Evolutionary conservation across 1,284 basidiomycete genomes (phyloP), one percentile per base, ranked within the genome.

Genomic region (Moesziomyces parantarcticus): DNA sequence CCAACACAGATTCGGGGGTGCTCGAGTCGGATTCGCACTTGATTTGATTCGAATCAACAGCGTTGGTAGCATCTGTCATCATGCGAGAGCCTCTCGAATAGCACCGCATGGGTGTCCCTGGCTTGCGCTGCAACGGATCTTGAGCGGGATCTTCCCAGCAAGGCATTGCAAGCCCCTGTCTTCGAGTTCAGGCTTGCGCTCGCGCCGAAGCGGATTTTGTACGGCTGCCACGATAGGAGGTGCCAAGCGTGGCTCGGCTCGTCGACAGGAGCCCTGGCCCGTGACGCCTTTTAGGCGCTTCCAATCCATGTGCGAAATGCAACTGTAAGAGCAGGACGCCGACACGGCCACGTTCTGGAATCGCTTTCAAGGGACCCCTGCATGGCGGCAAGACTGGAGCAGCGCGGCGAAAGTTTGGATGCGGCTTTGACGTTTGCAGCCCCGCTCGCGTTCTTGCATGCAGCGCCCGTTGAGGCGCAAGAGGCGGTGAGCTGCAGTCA

Each of bases 361-460:
- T 6, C 36, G 36, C 18, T 18, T 39, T 7, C 18, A 32, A 13
- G 5, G 16, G 36, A 16, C 36, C 36, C 16, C 36, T 39, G 36
- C 36, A 39, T 39, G 36, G 36, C 29, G 10, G 36, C 36, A 14
- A 39, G 36, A 18, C 16, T 7, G 36, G 14, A 16, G 1, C 36
- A 18, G 36, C 16, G 36, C 36, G 36, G 18, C 36, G 36, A 39
- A 39, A 39, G 36, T 39, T 39, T 39, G 36, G 18, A 18, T 39
- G 36, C 36, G 36, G 36, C 36, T 18, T 39, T 39, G 36, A 18
- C 36, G 10, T 32, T 50, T 50, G 32, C 50, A 52, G 39, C 50
- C 41, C 41, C 41, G 50, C 50, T 42, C 29, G 29, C n/a, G 22
- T 14, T 13, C 16, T 16, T 39, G 36, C 36, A 39, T 39, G 36